Evolutionary conservation across 2,329 filamentous ascomycete species (phyloP), one percentile per base, ranked within the genome.

Genomic region (Raffaelea ambrosiae): DNA sequence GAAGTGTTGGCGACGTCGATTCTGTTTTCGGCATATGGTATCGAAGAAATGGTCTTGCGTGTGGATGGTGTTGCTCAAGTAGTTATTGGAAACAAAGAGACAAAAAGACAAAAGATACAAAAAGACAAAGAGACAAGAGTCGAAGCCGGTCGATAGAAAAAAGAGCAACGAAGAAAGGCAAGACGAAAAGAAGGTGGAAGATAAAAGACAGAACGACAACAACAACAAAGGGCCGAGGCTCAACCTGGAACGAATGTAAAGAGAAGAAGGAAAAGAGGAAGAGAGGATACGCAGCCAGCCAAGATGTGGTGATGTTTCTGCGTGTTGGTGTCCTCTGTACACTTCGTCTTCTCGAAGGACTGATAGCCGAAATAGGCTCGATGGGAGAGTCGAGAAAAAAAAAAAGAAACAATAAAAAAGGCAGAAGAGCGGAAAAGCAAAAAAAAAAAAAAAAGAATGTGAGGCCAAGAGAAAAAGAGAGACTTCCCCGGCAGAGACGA

Each of bases 231-330:
- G 46, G 49, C 47, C 48, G 45, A 50, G 46, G 50, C 20, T 52
- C 50, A 52, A 51, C 49, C 47, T 53, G 49, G 49, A 51, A 49
- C 40, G 44, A 49, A 51, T 43, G 40, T 22, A 51, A 49, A 23
- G 40, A 40, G 19, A 48, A 42, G 23, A 40, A 21, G 40, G n/a
- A 41, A 47, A 42, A 41, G 35, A 48, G 21, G 20, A 9, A 18
- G 26, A 23, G 16, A 29, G 36, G 33, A 38, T 20, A 38, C n/a
- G 13, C 35, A 39, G 18, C 5, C 16, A 38, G 35, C 35, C 35
- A 38, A 38, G 13, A 13, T 13, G 26, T 29, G 26, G 26, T 29
- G 26, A 29, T 29, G 26, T 7, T 29, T 29, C 26, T 13, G 26
- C n/a, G 26, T 29, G 26, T 7, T 29, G 26, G 13, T 29, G 13